Base-by-base conservation (phyloP, 2,329 filamentous ascomycete species). In the Ophiocordyceps sinensis region DNA sequence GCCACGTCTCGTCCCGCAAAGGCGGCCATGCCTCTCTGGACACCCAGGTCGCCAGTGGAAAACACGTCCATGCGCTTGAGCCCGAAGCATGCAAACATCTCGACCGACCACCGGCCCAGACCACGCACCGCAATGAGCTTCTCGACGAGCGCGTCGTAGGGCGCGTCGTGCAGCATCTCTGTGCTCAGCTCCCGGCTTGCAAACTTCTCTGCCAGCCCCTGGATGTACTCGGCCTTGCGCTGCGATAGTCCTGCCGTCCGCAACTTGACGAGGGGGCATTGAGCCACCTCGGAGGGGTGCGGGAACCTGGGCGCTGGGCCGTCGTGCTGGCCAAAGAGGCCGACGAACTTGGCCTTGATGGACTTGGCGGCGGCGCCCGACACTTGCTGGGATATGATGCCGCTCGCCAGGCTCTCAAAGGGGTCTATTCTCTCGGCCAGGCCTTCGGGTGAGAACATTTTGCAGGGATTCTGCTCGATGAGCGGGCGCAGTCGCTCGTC, bases 11-110 rank as follows among this genome's bases (percentile, higher is more conserved):
- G 76, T 1, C 91, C 91, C 38, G 79, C 70, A 55, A 91, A 88
- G 0, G 83, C 80, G 1, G 91, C 91, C 79, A 95, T 94, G 10
- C 91, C 91, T 53, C 88, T 71, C 73, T 96, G 91, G 37, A 98
- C 85, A 5, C 91, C 91, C 46, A 98, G 63, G 63, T 98, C 89
- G 1, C 91, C 89, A 1, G 85, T 81, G 19, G 82, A 86, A 58
- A 96, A 94, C 19, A 98, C 85, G 63, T 98, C 89, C 71, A 87
- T 82, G 12, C 88, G 72, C 70, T 95, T 96, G 34, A 98, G 67
- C n/a, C 77, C 84, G 61, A 98, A 96, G 61, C 84, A 86, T 39
- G 88, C 85, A 67, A 98, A 98, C 91, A 98, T 96, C 67, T 95
- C 88, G 13, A 94, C 87, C 38, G 81, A 88, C 91, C 91, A 96